Base-by-base conservation (phyloP, 2,329 filamentous ascomycete species). In the Fusarium agapanthi region DNA sequence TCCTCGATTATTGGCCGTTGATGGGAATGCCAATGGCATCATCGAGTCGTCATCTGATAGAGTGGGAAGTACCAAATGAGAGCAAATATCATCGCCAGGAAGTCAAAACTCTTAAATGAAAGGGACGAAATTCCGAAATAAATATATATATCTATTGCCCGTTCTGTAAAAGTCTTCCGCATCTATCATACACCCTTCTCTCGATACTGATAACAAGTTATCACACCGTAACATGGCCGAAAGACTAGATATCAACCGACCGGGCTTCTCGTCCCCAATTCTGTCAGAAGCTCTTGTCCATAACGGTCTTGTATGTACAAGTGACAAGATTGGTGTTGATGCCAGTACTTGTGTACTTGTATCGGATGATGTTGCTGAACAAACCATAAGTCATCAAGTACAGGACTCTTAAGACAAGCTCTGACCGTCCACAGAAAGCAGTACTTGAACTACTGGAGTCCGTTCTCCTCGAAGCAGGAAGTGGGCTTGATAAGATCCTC, bases 381-480 rank as follows among this genome's bases (percentile, higher is more conserved):
- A 30, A 22, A 30, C 20, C 3, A 14, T 28, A 3, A 16, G 6
- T 16, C 20, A 18, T 18, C 41, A 12, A 18, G 7, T 13, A 13
- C 15, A 15, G 2, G 5, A 6, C 5, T 18, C 16, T 15, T 4
- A 15, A 22, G 13, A 47, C 6, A 4, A 1, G 3, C 15, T 8
- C 41, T 43, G 10, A 26, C 15, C 0, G 18, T 24, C 2, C 7
- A 12, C 7, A 43, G 41, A 43, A 18, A 26, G 41, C 41, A 7
- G 16, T 13, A 18, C 16, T 26, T 44, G 16, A n/a, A 44, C 16
- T 26, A 8, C 16, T 44, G 5, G n/a, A 44, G n/a, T 26, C 16
- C 26, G 41, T 44, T 12, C 41, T 44, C 15, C n/a, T 1, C 2
- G 7, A 26, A 44, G 16, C 16, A 3, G 20, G 44, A 28, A 45